Evolutionary conservation across 495 filamentous ascomycete species (phyloP).

Genomic region (Viridothelium virens): DNA sequence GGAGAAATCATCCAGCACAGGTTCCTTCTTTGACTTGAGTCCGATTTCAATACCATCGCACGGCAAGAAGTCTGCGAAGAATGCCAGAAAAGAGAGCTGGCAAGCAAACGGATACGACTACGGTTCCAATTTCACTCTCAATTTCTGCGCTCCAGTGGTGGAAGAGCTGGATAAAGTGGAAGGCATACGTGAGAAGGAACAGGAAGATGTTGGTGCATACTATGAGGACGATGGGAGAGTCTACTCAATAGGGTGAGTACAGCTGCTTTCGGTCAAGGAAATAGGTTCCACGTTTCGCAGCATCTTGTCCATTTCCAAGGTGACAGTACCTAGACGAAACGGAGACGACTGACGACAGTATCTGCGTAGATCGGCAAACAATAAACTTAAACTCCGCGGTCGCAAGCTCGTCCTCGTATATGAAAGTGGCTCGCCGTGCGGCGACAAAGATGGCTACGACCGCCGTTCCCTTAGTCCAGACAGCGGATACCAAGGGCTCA

Average conservation of each 20-base stretch:
- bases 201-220: conserved; percentile 85
- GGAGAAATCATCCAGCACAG: conserved; percentile 61
- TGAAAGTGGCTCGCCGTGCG: conserved; percentile 78
- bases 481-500: neutral
- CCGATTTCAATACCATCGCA: conserved; percentile 58
- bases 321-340: conserved; percentile 5
- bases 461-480: neutral
- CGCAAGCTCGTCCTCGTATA: conserved; percentile 90
- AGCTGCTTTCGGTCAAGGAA: neutral
- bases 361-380: conserved; percentile 54
- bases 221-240: conserved; percentile 65
- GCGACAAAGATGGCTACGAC: conserved; percentile 22
- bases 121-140: conserved; percentile 84
- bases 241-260: conserved; percentile 74
- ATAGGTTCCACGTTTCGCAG: neutral
- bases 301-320: neutral
- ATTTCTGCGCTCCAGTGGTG: conserved; percentile 83
- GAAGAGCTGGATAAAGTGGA: conserved; percentile 60
- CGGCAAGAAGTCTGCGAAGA: conserved; percentile 50
- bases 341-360: conserved; percentile 16
- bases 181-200: conserved; percentile 50
- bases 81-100: conserved; percentile 67
- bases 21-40: conserved; percentile 84
- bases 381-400: conserved; percentile 66
- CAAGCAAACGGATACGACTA: conserved; percentile 77